Evolutionary conservation across 257 asterid species (phyloP), one percentile per base, ranked within the genome.

Genomic region (Ilex asprella): DNA sequence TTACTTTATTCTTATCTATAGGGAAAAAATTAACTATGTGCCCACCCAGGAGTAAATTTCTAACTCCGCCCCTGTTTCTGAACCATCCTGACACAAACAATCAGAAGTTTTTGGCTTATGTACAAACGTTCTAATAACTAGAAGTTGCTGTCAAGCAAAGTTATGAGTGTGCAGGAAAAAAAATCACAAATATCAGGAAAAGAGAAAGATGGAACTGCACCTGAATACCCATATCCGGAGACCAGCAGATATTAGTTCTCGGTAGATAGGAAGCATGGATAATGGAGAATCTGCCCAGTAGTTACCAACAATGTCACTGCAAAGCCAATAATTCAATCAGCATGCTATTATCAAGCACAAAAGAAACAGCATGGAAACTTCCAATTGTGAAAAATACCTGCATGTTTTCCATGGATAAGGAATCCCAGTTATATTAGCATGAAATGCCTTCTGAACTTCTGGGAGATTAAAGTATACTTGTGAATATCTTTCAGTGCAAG

Each of bases 141-240:
- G 41, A 35, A 35, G 41, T 35, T 35, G 41, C 8, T 35, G 41
- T 35, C 41, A 35, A 0, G 41, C 41, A 35, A 35, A 35, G 41
- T 0, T 0, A 0, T 35, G 41, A 21, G 27, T 21, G 27, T 21
- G 27, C 27, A 21, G 27, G 27, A 21, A 21, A 21, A 21, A 21
- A 21, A 21, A 21, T 21, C 27, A 21, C 27, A 21, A 35, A 35
- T 8, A 35, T 35, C 41, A 35, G 8, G 41, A 35, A 35, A 35
- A 11, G 14, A 46, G n/a, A 53, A 53, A 53, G 57, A 8, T 31
- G 30, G 58, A 9, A 50, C 39, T 69, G 14, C 71, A 93, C 99
- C 99, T 93, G 70, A 79, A 89, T 54, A 93, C 99, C 99, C 99
- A 93, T 63, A 89, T 86, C 79, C 90, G 73, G 65, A 87, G 53